A percentile compares a stretch with the other conserved stretches of the same genome.
phyloP scores from a whole-genome alignment of 2,329 filamentous ascomycete species.

The Fusarium abutilonis region DNA sequence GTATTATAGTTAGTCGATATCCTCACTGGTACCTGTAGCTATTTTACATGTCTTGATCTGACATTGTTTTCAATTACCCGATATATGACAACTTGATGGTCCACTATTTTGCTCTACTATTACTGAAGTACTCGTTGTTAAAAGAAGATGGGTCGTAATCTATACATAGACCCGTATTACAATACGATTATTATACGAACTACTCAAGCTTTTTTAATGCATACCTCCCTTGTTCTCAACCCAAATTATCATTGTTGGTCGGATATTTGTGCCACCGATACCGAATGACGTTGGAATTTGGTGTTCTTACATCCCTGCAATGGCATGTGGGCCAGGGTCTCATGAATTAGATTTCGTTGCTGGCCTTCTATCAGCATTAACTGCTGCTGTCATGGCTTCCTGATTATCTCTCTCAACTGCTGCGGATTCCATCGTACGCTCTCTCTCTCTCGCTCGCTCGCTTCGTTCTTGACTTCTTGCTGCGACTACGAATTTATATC shows the following conservation, averaged over 20 bases:
- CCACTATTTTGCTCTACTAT: neutral
- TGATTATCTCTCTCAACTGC: conserved; percentile 15
- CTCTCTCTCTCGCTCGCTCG: conserved; percentile 33
- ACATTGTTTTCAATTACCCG: neutral
- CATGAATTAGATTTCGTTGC: conserved; percentile 30
- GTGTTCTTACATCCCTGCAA: conserved; percentile 33
- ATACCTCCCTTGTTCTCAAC: neutral
- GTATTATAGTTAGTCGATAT: no score
- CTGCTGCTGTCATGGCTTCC: conserved; percentile 26
- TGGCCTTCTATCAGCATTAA: conserved; percentile 39
- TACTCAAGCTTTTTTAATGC: neutral
- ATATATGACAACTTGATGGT: neutral
- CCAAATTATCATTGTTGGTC: conserved; percentile 6
- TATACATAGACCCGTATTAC: neutral
- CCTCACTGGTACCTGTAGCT: no score
- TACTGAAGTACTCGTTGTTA: neutral
- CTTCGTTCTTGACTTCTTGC: conserved; percentile 13
- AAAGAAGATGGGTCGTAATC: neutral
- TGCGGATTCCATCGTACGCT: conserved; percentile 9
- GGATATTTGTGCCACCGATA: conserved; percentile 40
- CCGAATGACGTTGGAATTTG: conserved; percentile 42
- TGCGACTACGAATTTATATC: neutral
- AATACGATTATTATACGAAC: conserved; percentile 8
- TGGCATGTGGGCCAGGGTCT: conserved; percentile 38
- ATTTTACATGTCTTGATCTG: neutral